Base-by-base conservation (phyloP, 257 asterid species). In the Solanum megistacrolobum region DNA sequence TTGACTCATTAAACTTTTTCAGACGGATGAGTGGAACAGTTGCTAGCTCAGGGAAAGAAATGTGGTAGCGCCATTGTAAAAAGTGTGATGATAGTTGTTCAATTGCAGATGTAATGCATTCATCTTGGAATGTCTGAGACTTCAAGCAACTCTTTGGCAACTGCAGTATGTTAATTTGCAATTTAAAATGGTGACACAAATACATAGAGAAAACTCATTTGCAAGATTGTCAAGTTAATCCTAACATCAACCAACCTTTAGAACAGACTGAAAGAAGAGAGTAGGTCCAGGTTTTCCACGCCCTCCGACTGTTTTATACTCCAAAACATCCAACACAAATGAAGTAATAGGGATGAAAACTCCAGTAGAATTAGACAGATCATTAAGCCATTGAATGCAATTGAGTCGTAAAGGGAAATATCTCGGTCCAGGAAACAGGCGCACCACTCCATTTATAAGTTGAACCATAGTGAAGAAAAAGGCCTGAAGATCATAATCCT, bases 41-140 rank as follows among this genome's bases (percentile, higher is more conserved):
- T 88, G 99, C 98, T 52, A 97, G 90, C 86, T 96, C 99, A 3
- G 99, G 98, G 89, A 95, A 97, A 66, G 99, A 94, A 83, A 97
- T 94, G 88, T 97, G 98, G 89, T 84, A 90, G 91, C 98, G 92
- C 99, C 99, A 97, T 85, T 94, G 98, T 84, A 95, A 85, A 89
- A 96, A 97, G 94, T 96, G 98, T 20, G 83, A 71, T 0, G 94
- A 92, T 12, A 97, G 97, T 91, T 92, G 96, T 89, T 95, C 96
- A 88, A 96, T 72, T 27, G 92, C 94, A 0, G 95, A 92, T 86
- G 86, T 89, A 88, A 96, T 87, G 88, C 98, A 95, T 92, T 93
- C 96, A 25, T 93, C 98, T 92, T 96, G 99, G 91, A 96, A 94
- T 88, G 89, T 91, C 87, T 88, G 93, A 18, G 94, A 92, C 90